These are phyloP conservation scores for Yarrowia porcina DNA, from an alignment of 805 yeast species.

Conservation along the genomic window DNA sequence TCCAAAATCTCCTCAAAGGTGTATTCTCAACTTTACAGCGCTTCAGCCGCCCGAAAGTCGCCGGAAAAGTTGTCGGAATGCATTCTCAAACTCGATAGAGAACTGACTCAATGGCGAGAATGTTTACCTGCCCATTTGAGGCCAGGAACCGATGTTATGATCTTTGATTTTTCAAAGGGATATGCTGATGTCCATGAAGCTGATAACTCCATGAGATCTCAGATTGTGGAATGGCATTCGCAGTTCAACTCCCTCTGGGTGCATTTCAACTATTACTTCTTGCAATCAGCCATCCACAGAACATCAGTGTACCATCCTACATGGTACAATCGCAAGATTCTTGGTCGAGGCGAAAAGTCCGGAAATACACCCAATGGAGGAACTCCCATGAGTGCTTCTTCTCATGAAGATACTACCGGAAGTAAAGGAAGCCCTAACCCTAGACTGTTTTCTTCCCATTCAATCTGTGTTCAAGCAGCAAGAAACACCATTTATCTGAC, in stretches of 20 bases:
- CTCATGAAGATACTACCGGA: constrained; percentile 5
- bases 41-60: constrained; percentile 26
- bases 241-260: constrained; percentile 27
- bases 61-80: constrained; percentile 27
- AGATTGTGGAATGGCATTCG: constrained; percentile 22
- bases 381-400: neutral
- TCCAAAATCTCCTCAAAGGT: constrained; percentile 26
- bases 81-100: constrained; percentile 29
- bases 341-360: constrained; percentile 17
- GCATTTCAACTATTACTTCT: constrained; percentile 30
- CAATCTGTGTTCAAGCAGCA: constrained; percentile 30
- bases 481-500: constrained; percentile 29
- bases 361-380: constrained; percentile 4
- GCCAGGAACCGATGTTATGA: constrained; percentile 27
- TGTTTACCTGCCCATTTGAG: constrained; percentile 28
- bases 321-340: constrained; percentile 29
- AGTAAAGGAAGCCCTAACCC: constrained; percentile 20
- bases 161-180: constrained; percentile 16
- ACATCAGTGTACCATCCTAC: constrained; percentile 32
- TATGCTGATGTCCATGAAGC: neutral
- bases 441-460: constrained; percentile 28
- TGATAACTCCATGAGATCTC: neutral
- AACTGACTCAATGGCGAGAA: constrained; percentile 31
- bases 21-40: constrained; percentile 28
- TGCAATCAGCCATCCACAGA: constrained; percentile 31